Percentiles rank a stretch among this genome's conserved stretches.
phyloP scores from a whole-genome alignment of 1,284 basidiomycete genomes.

The Malassezia arunalokei region DNA sequence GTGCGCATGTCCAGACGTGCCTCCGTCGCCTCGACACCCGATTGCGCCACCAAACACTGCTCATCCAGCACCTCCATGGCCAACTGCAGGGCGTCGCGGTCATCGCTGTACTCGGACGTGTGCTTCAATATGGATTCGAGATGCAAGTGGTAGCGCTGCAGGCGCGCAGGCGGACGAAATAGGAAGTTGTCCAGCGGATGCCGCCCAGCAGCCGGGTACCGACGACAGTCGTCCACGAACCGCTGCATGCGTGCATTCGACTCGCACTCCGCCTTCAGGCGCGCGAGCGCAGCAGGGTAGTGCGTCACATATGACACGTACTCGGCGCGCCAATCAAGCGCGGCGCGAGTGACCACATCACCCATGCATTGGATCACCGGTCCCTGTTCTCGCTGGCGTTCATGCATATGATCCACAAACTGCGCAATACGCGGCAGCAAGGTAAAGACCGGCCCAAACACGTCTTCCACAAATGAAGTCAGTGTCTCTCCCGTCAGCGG shows the following conservation, averaged over 20 bases:
- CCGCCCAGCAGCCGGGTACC: slow-evolving; percentile 60
- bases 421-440: slow-evolving; percentile 67
- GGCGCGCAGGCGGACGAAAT: slow-evolving; percentile 70
- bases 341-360: slow-evolving; percentile 76
- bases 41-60: slow-evolving; percentile 38
- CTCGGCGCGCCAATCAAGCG: slow-evolving; percentile 70
- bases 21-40: slow-evolving; percentile 34
- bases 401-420: slow-evolving; percentile 70
- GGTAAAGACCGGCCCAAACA: slow-evolving; percentile 76
- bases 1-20: slow-evolving; percentile 36
- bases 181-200: slow-evolving; percentile 77
- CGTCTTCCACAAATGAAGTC: slow-evolving; percentile 68
- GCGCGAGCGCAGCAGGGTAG: slow-evolving; percentile 70
- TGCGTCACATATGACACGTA: slow-evolving; percentile 79
- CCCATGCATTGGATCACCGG: slow-evolving; percentile 75
- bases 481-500: slow-evolving; percentile 48
- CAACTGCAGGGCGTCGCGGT: slow-evolving; percentile 25
- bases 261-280: slow-evolving; percentile 71
- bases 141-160: slow-evolving; percentile 77
- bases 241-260: slow-evolving; percentile 67
- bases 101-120: slow-evolving; percentile 29
- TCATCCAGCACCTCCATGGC: slow-evolving; percentile 40
- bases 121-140: slow-evolving; percentile 64
- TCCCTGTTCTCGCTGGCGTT: slow-evolving; percentile 73
- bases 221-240: slow-evolving; percentile 62